phyloP scores from a whole-genome alignment of 768 basidiomycete species.

The Austroboletus eburneus region DNA sequence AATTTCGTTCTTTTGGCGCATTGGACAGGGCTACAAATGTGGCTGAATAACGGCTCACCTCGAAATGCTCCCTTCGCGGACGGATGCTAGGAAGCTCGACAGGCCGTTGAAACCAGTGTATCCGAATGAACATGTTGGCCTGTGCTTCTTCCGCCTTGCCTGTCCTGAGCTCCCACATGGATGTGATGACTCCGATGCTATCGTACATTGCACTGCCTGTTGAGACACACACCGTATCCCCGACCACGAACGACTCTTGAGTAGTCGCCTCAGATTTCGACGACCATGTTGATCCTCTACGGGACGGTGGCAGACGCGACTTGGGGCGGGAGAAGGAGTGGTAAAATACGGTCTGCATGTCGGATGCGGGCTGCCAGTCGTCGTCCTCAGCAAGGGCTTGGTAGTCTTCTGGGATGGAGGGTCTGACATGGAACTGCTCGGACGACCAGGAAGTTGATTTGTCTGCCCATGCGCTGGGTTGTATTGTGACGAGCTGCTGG shows the following conservation, averaged over 20 bases:
- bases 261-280: constrained; percentile 6
- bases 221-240: constrained; percentile 64
- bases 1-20: constrained; percentile 58
- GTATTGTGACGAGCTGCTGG: constrained; percentile 30
- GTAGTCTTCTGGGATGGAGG: constrained; percentile 25
- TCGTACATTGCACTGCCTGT: constrained; percentile 41
- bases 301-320: constrained; percentile 13
- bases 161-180: constrained; percentile 56
- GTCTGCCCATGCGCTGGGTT: constrained; percentile 26
- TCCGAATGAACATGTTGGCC: constrained; percentile 48
- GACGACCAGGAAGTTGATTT: constrained; percentile 26
- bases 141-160: constrained; percentile 28
- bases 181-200: constrained; percentile 65
- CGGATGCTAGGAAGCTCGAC: constrained; percentile 57
- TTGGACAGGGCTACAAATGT: background rate
- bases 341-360: constrained; percentile 28
- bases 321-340: constrained; percentile 24
- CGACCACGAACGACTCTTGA: constrained; percentile 44
- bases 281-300: constrained; percentile 11
- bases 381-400: constrained; percentile 25
- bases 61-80: constrained; percentile 53
- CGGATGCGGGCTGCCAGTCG: constrained; percentile 15
- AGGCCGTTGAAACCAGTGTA: constrained; percentile 78
- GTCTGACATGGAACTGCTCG: constrained; percentile 19
- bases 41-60: constrained; percentile 43